Evolutionary conservation across 2,329 filamentous ascomycete species (phyloP).

Genomic region (Bisporella sp.): DNA sequence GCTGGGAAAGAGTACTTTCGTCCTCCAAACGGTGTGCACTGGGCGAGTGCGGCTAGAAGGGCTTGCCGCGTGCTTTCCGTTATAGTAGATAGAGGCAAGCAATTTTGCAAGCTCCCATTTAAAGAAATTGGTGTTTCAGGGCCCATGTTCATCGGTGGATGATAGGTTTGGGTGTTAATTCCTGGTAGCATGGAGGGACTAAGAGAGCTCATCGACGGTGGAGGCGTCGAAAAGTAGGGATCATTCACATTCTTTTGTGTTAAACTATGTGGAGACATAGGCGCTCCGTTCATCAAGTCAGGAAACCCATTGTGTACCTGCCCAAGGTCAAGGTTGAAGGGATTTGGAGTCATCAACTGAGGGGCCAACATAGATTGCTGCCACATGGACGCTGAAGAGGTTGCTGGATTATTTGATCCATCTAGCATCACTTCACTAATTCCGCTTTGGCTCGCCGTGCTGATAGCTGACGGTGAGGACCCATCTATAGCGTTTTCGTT

Average conservation of each 20-base stretch:
- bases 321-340: conserved; percentile 70
- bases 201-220: conserved; percentile 65
- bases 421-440: conserved; percentile 91
- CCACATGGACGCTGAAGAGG: conserved; percentile 56
- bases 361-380: conserved; percentile 63
- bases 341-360: conserved; percentile 55
- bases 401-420: conserved; percentile 59
- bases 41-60: conserved; percentile 51
- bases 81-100: conserved; percentile 55
- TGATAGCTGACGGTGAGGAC: conserved; percentile 93
- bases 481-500: conserved; percentile 82
- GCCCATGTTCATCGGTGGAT: conserved; percentile 60
- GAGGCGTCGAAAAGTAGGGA: conserved; percentile 72
- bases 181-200: conserved; percentile 66
- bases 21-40: conserved; percentile 47
- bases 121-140: conserved; percentile 70
- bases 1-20: conserved; percentile 59
- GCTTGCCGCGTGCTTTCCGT: conserved; percentile 57
- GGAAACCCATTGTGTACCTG: conserved; percentile 59
- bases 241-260: conserved; percentile 66
- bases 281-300: conserved; percentile 65
- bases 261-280: conserved; percentile 70
- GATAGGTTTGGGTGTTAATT: conserved; percentile 53
- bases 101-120: conserved; percentile 49
- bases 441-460: conserved; percentile 85